phyloP scores from a whole-genome alignment of 2,329 filamentous ascomycete species.

The Fusarium floridanum region DNA sequence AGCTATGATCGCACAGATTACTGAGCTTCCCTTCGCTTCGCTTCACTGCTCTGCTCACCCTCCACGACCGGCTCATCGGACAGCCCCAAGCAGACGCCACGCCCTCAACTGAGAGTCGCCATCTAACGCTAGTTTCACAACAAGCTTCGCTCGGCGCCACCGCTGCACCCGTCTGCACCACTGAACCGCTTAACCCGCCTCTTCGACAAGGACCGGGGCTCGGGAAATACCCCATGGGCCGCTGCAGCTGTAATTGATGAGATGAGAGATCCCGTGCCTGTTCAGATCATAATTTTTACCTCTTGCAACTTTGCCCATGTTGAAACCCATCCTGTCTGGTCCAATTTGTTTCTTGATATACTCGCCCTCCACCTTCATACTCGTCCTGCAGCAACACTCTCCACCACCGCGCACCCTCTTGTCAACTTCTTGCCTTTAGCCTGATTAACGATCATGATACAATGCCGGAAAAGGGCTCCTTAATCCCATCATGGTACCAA shows the following conservation, averaged over 20 bases:
- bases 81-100: slow-evolving; percentile 30
- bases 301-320: slow-evolving; percentile 24
- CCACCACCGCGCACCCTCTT: not conserved
- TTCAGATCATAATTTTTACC: slow-evolving; percentile 12
- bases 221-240: slow-evolving; percentile 11
- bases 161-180: slow-evolving; percentile 21
- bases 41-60: not conserved
- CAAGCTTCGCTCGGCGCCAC: slow-evolving; percentile 22
- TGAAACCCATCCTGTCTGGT: not conserved
- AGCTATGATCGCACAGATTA: not conserved
- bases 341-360: not conserved
- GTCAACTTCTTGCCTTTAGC: not conserved
- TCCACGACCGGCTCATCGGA: slow-evolving; percentile 23
- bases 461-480: slow-evolving; percentile 35
- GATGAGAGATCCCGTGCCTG: slow-evolving; percentile 18
- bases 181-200: slow-evolving; percentile 28
- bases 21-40: not conserved
- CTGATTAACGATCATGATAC: slow-evolving; percentile 34
- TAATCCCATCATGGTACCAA: slow-evolving; percentile 45
- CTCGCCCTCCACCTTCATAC: not conserved
- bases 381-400: not conserved
- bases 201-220: slow-evolving; percentile 15
- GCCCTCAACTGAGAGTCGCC: slow-evolving; percentile 23
- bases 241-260: slow-evolving; percentile 17
- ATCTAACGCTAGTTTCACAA: slow-evolving; percentile 19